Conservation (phyloP, 176 grass and related monocot genomes). For the Oropetium thomaeum region DNA sequence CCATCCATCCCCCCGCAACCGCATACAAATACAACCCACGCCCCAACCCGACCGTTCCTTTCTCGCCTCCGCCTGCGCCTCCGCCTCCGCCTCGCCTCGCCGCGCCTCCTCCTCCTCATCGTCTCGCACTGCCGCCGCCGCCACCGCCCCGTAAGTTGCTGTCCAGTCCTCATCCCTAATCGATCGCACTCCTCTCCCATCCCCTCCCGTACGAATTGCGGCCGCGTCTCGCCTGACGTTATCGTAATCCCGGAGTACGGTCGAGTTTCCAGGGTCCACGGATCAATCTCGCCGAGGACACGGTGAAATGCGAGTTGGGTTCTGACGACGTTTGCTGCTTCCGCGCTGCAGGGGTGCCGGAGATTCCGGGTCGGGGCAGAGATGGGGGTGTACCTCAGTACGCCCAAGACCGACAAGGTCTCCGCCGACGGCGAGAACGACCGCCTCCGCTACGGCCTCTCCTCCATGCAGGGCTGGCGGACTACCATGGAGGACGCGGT, state of each 20-base stretch:
- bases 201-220: neutral
- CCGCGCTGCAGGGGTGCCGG: neutral
- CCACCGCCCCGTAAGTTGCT: constrained; percentile 16
- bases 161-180: neutral
- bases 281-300: neutral
- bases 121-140: neutral
- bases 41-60: neutral
- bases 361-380: neutral
- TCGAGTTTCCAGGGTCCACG: neutral
- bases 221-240: neutral
- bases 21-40: constrained; percentile 40
- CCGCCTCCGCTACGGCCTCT: constrained; percentile 61
- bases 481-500: constrained; percentile 96
- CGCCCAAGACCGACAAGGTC: constrained; percentile 84
- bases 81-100: neutral
- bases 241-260: neutral
- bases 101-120: neutral
- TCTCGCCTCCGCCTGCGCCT: constrained; percentile 6
- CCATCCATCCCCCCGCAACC: constrained; percentile 6
- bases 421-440: constrained; percentile 61
- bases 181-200: neutral
- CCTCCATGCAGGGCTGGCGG: constrained; percentile 99
- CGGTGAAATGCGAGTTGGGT: neutral
- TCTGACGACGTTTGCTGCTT: neutral
- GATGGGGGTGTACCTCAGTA: constrained; percentile 97